phyloP scores from a whole-genome alignment of 2,329 filamentous ascomycete genomes.

The Didymella pomorum region DNA sequence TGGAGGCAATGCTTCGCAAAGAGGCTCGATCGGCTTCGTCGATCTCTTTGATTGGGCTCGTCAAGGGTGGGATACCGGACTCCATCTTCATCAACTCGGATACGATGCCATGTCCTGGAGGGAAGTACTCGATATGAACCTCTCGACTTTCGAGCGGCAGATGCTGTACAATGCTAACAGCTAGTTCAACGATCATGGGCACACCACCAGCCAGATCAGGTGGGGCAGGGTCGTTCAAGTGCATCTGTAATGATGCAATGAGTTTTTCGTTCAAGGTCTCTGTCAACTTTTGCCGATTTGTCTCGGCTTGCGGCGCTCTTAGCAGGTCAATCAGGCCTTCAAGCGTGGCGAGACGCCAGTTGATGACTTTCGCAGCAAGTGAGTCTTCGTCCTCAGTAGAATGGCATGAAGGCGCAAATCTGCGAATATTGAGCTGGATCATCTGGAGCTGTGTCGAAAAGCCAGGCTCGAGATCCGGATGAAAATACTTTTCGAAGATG shows the following conservation, averaged over 20 bases:
- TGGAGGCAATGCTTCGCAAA: conserved; percentile 44
- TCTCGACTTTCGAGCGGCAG: conserved; percentile 91
- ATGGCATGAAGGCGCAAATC: conserved; percentile 74
- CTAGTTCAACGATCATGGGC: conserved; percentile 91
- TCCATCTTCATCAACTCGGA: conserved; percentile 87
- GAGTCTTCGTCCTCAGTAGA: conserved; percentile 91
- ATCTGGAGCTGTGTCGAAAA: conserved; percentile 82
- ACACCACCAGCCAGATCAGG: conserved; percentile 86
- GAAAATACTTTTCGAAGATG: conserved; percentile 90
- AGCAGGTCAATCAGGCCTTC: conserved; percentile 84
- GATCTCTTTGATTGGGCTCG: conserved; percentile 52
- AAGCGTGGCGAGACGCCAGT: conserved; percentile 91
- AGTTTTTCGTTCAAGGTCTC: conserved; percentile 70
- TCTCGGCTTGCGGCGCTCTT: conserved; percentile 68
- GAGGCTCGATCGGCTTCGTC: conserved; percentile 55
- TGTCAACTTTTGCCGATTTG: conserved; percentile 68
- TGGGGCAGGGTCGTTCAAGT: conserved; percentile 78
- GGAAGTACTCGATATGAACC: conserved; percentile 84
- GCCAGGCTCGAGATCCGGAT: conserved; percentile 80
- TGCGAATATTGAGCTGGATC: conserved; percentile 87
- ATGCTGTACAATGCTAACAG: conserved; percentile 84
- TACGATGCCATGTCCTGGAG: conserved; percentile 75
- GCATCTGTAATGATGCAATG: conserved; percentile 74
- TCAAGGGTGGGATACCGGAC: conserved; percentile 58
- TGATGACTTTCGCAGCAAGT: conserved; percentile 83